A percentile compares a stretch with the other conserved stretches of the same genome.
These are phyloP conservation scores for Aspergillus indologenus DNA, from an alignment of 495 filamentous ascomycete genomes.

Conservation along the genomic window DNA sequence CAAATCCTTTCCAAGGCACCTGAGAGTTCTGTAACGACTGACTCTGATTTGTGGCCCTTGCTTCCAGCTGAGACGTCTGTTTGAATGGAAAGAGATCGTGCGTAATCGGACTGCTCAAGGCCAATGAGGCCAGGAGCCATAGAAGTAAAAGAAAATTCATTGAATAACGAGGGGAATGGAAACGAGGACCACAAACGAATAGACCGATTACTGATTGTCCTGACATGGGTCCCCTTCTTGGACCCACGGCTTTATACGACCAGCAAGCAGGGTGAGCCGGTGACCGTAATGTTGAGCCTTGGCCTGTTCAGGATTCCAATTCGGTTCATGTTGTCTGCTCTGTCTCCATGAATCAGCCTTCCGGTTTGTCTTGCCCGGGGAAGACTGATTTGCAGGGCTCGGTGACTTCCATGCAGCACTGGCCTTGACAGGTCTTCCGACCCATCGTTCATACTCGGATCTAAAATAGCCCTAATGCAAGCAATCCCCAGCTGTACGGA, in stretches of 20 bases:
- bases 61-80: background rate
- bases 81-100: background rate
- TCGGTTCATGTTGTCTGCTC: background rate
- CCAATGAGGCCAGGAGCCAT: background rate
- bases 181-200: background rate
- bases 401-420: background rate
- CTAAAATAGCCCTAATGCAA: slow-evolving; percentile 1
- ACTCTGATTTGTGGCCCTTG: background rate
- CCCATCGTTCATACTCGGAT: background rate
- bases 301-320: background rate
- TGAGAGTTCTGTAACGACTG: background rate
- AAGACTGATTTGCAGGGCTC: background rate
- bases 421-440: background rate
- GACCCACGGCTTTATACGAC: background rate
- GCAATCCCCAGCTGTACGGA: slow-evolving; percentile 2
- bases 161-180: background rate
- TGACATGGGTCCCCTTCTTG: background rate
- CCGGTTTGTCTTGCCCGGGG: background rate
- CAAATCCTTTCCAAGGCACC: slow-evolving; percentile 38
- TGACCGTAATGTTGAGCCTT: background rate
- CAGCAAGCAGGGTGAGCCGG: background rate
- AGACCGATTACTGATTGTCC: background rate
- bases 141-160: background rate
- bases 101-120: background rate
- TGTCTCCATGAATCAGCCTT: background rate